phyloP scores from a whole-genome alignment of 1,284 basidiomycete species.

The Irpex sp. region DNA sequence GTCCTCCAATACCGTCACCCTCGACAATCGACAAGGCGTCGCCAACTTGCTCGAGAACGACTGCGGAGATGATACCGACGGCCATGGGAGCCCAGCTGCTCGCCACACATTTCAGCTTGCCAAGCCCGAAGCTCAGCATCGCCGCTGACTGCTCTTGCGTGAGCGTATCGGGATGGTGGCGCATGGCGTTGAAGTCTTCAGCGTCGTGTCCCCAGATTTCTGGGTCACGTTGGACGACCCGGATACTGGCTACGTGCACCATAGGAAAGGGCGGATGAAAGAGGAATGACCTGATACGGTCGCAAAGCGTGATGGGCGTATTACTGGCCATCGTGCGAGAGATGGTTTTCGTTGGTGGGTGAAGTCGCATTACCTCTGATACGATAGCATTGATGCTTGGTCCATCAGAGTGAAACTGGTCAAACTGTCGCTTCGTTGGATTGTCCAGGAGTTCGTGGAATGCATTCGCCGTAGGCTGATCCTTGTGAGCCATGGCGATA shows the following conservation, averaged over 20 bases:
- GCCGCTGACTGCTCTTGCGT: constrained; percentile 20
- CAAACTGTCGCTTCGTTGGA: constrained; percentile 35
- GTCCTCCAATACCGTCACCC: constrained; percentile 32
- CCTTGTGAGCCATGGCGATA: constrained; percentile 33
- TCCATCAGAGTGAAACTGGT: constrained; percentile 6
- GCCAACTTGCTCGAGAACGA: constrained; percentile 33
- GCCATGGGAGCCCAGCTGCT: constrained; percentile 44
- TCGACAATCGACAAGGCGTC: constrained; percentile 26
- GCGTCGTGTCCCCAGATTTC: constrained; percentile 24
- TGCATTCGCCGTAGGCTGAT: constrained; percentile 20
- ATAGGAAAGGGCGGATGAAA: not conserved
- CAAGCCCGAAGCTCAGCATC: constrained; percentile 42
- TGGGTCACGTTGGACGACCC: constrained; percentile 33
- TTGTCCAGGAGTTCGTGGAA: constrained; percentile 37
- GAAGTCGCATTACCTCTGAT: constrained; percentile 40
- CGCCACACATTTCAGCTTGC: constrained; percentile 40
- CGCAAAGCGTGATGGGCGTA: constrained; percentile 15
- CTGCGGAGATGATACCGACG: constrained; percentile 40
- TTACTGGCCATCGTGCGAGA: constrained; percentile 15
- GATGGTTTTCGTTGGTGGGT: constrained; percentile 46
- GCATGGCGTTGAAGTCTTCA: constrained; percentile 37
- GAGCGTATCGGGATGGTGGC: constrained; percentile 28
- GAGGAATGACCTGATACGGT: constrained; percentile 13
- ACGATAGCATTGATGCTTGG: constrained; percentile 39
- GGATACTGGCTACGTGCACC: constrained; percentile 38